Percentiles rank a stretch among this genome's conserved stretches.
Evolutionary conservation across 148 eudicot genomes (phyloP).

Genomic region (Dysphania ambrosioides): DNA sequence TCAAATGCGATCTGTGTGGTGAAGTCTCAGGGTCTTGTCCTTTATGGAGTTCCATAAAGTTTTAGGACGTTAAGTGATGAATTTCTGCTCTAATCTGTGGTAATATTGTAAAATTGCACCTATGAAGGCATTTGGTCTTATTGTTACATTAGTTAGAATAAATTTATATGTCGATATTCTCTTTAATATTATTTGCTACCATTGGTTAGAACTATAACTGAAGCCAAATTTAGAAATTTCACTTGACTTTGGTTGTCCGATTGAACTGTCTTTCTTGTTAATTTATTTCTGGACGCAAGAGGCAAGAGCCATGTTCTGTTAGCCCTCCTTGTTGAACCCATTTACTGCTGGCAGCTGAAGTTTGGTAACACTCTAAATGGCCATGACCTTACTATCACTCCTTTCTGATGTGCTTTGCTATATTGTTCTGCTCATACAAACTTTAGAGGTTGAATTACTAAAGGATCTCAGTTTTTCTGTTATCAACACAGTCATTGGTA

Average conservation of each 20-base stretch:
- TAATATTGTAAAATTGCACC: neutral
- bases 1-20: neutral
- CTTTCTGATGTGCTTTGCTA: neutral
- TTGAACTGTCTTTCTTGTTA: neutral
- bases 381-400: neutral
- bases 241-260: neutral
- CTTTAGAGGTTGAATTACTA: neutral
- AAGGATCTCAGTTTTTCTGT: neutral
- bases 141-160: neutral
- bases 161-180: neutral
- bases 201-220: neutral
- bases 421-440: neutral
- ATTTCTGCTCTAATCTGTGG: neutral
- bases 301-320: neutral
- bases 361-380: neutral
- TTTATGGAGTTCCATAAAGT: neutral
- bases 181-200: neutral
- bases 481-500: neutral
- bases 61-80: neutral
- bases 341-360: neutral
- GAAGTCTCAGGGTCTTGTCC: neutral
- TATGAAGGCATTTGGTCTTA: neutral
- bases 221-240: neutral
- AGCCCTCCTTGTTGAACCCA: neutral
- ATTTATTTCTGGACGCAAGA: neutral